Evolutionary conservation across 176 grass and related monocot species (phyloP), one percentile per base, ranked within the genome.

Genomic region (Avena eriantha): DNA sequence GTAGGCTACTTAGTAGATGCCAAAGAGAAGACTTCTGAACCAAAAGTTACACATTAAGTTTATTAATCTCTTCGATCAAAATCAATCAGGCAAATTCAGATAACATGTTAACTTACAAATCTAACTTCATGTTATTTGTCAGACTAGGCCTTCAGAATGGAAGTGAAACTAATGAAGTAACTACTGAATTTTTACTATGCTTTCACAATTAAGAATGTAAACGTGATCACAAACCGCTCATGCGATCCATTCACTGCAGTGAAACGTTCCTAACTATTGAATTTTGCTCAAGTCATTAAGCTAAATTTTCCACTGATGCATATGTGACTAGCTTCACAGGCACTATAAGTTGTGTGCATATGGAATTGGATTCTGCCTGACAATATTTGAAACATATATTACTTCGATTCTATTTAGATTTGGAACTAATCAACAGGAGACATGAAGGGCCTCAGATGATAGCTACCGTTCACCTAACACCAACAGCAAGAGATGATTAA

Each of bases 401-500:
- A 45, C 7, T 72, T 61, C 16, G 39, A 15, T 54, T 65, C 16
- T 51, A 15, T 54, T 65, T 45, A 21, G 45, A 26, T 63, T 55
- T 26, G 10, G 68, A 49, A 43, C 67, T 76, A 76, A 65, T 81
- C 29, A 11, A 65, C 58, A 47, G 34, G 14, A 76, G 60, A 34
- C 22, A 86, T 4, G 34, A 66, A 49, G 34, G 13, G 48, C 29
- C 72, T 26, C 76, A 76, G 4, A 56, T 67, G 78, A 48, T 56
- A 76, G 22, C 16, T 21, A 60, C 13, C n/a, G 21, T 16, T 59
- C 61, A 36, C 63, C 29, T 39, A 39, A 15, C 54, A 75, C 23
- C 69, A 73, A 26, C n/a, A 45, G 16, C 12, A 80, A 50, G 48
- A 73, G 81, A 91, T 76, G 24, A 10, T 59, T 73, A 79, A 24